phyloP scores from a whole-genome alignment of 2,329 filamentous ascomycete species.

The Venturia pyrina region DNA sequence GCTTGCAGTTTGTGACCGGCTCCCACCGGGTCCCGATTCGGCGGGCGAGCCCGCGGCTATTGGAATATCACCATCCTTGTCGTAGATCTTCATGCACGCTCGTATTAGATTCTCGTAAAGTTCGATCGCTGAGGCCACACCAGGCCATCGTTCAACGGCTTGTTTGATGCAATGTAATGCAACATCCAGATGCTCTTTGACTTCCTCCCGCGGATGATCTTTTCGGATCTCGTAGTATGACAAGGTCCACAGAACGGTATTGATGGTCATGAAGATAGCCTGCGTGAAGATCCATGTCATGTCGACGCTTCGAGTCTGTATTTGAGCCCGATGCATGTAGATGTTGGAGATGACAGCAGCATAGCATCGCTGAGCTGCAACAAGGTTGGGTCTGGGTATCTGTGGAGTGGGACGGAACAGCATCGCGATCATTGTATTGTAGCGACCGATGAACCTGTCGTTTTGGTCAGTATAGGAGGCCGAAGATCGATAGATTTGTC shows the following conservation, averaged over 20 bases:
- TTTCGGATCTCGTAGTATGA: slow-evolving; percentile 77
- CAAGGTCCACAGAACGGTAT: slow-evolving; percentile 82
- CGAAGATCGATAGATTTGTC: slow-evolving; percentile 19
- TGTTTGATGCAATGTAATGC: slow-evolving; percentile 70
- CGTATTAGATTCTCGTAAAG: slow-evolving; percentile 78
- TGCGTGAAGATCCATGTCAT: slow-evolving; percentile 91
- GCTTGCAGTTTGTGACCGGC: slow-evolving; percentile 36
- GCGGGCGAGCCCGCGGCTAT: slow-evolving; percentile 39
- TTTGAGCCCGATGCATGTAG: slow-evolving; percentile 67
- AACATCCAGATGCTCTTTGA: slow-evolving; percentile 62
- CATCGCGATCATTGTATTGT: slow-evolving; percentile 81
- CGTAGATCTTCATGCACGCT: slow-evolving; percentile 82
- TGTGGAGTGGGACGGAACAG: slow-evolving; percentile 88
- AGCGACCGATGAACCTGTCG: slow-evolving; percentile 52
- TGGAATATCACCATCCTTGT: slow-evolving; percentile 44
- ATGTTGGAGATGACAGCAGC: slow-evolving; percentile 77
- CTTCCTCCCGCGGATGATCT: slow-evolving; percentile 61
- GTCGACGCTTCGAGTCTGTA: slow-evolving; percentile 65
- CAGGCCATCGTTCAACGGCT: slow-evolving; percentile 84
- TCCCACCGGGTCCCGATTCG: slow-evolving; percentile 27
- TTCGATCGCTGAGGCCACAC: slow-evolving; percentile 71
- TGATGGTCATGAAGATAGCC: slow-evolving; percentile 82
- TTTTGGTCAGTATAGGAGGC: slow-evolving; percentile 10
- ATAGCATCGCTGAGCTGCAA: slow-evolving; percentile 74
- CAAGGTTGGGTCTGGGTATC: slow-evolving; percentile 69